A percentile compares a stretch with the other conserved stretches of the same genome.
phyloP scores from a whole-genome alignment of 441 rosid species.

The Bocquillonia castaneifolia region DNA sequence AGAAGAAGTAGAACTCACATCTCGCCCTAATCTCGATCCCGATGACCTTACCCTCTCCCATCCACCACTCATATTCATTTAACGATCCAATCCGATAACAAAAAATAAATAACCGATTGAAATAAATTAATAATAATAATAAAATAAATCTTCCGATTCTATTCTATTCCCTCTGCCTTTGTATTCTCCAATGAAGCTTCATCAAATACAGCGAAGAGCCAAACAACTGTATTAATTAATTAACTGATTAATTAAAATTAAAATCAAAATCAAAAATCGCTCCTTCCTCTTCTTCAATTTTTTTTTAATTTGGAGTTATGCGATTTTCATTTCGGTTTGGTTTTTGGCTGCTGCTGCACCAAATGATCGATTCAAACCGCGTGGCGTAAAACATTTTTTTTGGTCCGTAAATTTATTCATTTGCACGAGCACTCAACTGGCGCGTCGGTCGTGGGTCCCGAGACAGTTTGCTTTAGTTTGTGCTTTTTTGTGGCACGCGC shows the following conservation, averaged over 20 bases:
- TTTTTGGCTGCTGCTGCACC: too few relatives aligned
- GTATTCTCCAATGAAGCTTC: constrained; percentile 2
- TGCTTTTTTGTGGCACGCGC: not conserved
- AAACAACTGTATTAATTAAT: not conserved
- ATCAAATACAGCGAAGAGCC: constrained; percentile 11
- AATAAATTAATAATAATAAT: not conserved
- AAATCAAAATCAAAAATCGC: not conserved
- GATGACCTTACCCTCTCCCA: constrained; percentile 54
- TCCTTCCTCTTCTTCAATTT: not conserved
- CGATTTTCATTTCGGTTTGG: not conserved
- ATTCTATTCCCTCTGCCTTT: not conserved
- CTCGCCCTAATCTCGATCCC: constrained; percentile 34
- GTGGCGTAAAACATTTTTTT: not conserved
- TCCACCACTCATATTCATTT: constrained; percentile 30
- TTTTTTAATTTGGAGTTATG: not conserved
- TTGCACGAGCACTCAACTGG: not conserved
- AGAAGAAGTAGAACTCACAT: constrained; percentile 37
- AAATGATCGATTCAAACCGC: constrained; percentile 13
- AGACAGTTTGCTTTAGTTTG: too few relatives aligned
- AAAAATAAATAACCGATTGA: not conserved
- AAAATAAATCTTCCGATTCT: not conserved
- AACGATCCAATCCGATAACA: not conserved
- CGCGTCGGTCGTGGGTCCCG: constrained; percentile 1
- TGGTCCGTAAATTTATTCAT: not conserved
- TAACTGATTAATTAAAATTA: not conserved